phyloP scores from a whole-genome alignment of 2,329 filamentous ascomycete species.

The Curvularia lunata region DNA sequence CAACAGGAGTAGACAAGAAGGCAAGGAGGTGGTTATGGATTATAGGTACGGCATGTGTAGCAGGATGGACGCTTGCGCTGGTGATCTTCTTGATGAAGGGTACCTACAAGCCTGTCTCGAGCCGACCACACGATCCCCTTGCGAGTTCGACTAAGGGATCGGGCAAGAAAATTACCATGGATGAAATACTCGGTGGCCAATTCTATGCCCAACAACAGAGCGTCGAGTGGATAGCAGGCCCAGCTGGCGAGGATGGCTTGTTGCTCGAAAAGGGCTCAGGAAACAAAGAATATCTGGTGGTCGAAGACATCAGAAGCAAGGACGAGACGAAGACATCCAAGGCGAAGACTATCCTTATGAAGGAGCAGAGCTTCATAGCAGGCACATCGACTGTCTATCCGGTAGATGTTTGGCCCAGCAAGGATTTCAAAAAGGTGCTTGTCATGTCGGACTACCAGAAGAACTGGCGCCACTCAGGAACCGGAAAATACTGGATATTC shows the following conservation, averaged over 20 bases:
- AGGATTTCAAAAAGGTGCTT: slow-evolving; percentile 84
- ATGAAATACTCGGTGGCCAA: slow-evolving; percentile 70
- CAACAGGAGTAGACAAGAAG: slow-evolving; percentile 67
- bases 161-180: slow-evolving; percentile 75
- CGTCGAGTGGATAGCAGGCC: slow-evolving; percentile 78
- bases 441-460: slow-evolving; percentile 73
- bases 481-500: slow-evolving; percentile 87
- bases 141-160: slow-evolving; percentile 67
- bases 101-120: slow-evolving; percentile 69
- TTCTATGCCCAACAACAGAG: slow-evolving; percentile 70
- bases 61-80: slow-evolving; percentile 72
- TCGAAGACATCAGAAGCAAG: slow-evolving; percentile 78
- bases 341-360: slow-evolving; percentile 75
- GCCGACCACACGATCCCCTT: slow-evolving; percentile 70
- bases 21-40: slow-evolving; percentile 69
- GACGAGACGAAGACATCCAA: slow-evolving; percentile 49
- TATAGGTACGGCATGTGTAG: slow-evolving; percentile 64
- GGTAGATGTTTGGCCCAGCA: slow-evolving; percentile 73
- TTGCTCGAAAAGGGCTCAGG: slow-evolving; percentile 73
- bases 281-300: slow-evolving; percentile 75
- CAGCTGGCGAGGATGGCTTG: slow-evolving; percentile 80
- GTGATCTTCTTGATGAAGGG: slow-evolving; percentile 70
- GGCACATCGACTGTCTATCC: slow-evolving; percentile 64
- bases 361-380: slow-evolving; percentile 67
- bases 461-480: slow-evolving; percentile 91